Base-by-base conservation (phyloP, 1,284 basidiomycete species). In the Ustilago bromivora region DNA sequence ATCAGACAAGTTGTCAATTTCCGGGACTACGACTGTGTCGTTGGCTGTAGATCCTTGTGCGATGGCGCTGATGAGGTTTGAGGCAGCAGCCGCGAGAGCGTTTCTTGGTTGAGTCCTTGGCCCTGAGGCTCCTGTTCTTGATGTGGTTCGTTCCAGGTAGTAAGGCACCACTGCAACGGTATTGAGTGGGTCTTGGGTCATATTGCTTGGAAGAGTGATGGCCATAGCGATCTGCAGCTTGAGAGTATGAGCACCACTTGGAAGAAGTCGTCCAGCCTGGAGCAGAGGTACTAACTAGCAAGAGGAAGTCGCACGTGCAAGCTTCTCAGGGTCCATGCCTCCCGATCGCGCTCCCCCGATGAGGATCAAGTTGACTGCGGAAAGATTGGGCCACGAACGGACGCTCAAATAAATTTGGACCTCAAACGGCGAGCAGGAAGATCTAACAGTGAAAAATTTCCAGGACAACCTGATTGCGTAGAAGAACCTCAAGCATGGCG, bases 131-230 rank as follows among this genome's bases (percentile, higher is more conserved):
- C 23, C 41, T 8, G 57, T 53, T 28, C 49, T 52, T 12, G 59
- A 59, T 8, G 60, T 31, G 15, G 61, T 4, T 4, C 43, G 41
- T 4, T 36, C 31, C 1, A 67, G 23, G n/a, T 66, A 61, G 32
- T 69, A 57, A 2, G 74, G 74, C 6, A 76, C 58, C 8, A 76
- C 69, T 1, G 74, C 74, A 15, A 76, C 69, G 31, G 66, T 76
- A 60, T 66, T 76, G 56, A 71, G 69, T 13, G 58, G 8, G 31
- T 65, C 55, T 0, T 51, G 55, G 1, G 12, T 5, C 5, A 15
- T 23, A 0, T 9, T 12, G 3, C 23, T 9, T 28, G n/a, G 19
- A 23, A 38, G 13, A 9, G 61, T 38, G 31, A 73, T 61, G 0
- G 66, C 59, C 71, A 73, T 73, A 13, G 9, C 47, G 34, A 32